Conservation (phyloP, 2,329 filamentous ascomycete genomes). For the Achaetomium macrosporum region DNA sequence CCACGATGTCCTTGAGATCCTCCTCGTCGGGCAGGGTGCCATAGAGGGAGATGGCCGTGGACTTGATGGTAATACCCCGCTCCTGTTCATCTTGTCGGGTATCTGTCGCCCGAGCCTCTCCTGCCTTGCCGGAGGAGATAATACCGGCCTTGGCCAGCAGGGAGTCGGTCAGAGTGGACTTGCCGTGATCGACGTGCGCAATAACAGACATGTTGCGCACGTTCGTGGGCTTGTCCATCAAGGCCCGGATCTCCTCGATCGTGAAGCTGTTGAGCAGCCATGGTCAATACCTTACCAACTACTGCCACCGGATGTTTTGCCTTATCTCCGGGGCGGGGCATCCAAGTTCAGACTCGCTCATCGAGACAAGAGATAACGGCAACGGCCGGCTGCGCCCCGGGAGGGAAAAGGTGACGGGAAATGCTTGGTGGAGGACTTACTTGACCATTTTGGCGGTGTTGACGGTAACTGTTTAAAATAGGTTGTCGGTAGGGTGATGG, state of each 20-base stretch:
- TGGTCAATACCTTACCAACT: conserved; percentile 43
- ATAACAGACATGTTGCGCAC: conserved; percentile 98
- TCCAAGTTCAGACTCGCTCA: conserved; percentile 6
- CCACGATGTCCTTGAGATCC: conserved; percentile 90
- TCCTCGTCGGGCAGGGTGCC: conserved; percentile 73
- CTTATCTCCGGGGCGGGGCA: conserved; percentile 40
- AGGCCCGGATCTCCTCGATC: conserved; percentile 79
- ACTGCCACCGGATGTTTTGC: conserved; percentile 9
- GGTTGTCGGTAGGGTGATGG: conserved; percentile 19
- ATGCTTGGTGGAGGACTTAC: conserved; percentile 57
- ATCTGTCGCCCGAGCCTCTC: conserved; percentile 92
- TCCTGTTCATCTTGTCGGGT: conserved; percentile 98
- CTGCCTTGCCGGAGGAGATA: conserved; percentile 95
- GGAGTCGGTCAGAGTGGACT: conserved; percentile 99
- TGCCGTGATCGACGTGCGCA: conserved; percentile 99
- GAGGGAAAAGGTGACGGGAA: not conserved
- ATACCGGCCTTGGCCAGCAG: conserved; percentile 99
- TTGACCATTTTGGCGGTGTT: conserved; percentile 99
- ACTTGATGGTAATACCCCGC: conserved; percentile 99
- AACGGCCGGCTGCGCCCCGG: not conserved
- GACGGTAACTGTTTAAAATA: conserved; percentile 30
- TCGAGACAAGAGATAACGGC: conserved; percentile 11
- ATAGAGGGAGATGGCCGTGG: conserved; percentile 98
- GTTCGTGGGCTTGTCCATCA: conserved; percentile 73
- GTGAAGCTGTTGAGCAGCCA: conserved; percentile 70